Conservation (phyloP, 2,329 filamentous ascomycete genomes). For the Grosmannia penicillata region DNA sequence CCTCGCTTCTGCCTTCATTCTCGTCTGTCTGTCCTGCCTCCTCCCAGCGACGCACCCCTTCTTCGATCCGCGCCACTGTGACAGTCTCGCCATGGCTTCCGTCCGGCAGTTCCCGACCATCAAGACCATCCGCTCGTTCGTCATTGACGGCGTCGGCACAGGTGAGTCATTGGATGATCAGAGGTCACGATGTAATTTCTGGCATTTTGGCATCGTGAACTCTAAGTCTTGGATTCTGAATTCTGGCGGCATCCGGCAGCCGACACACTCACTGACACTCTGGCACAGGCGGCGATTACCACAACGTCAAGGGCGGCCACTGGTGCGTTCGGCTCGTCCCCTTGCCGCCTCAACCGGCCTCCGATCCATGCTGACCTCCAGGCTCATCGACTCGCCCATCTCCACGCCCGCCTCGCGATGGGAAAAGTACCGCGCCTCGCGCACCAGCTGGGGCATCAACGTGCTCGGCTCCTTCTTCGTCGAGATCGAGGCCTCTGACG, state of each 20-base stretch:
- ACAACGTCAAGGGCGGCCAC: slow-evolving; percentile 70
- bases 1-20: background rate
- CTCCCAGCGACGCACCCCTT: background rate
- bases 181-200: no score
- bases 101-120: slow-evolving; percentile 55
- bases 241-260: no score
- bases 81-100: slow-evolving; percentile 29
- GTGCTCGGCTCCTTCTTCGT: slow-evolving; percentile 85
- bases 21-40: background rate
- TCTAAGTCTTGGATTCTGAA: no score
- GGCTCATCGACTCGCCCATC: slow-evolving; percentile 85
- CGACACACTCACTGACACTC: slow-evolving; percentile 16
- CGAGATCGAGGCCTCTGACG: slow-evolving; percentile 77
- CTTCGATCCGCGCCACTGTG: no score
- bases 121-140: slow-evolving; percentile 58
- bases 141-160: slow-evolving; percentile 48
- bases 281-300: slow-evolving; percentile 68
- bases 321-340: slow-evolving; percentile 31
- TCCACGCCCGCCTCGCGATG: slow-evolving; percentile 85
- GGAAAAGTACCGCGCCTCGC: slow-evolving; percentile 73
- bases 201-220: no score
- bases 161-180: slow-evolving; percentile 32
- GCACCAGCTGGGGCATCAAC: slow-evolving; percentile 92
- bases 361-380: slow-evolving; percentile 31
- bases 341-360: background rate